Percentiles rank a stretch among this genome's conserved stretches.
These are phyloP conservation scores for Tetragonia tetragonoides DNA, from an alignment of 148 eudicot genomes.

Conservation along the genomic window DNA sequence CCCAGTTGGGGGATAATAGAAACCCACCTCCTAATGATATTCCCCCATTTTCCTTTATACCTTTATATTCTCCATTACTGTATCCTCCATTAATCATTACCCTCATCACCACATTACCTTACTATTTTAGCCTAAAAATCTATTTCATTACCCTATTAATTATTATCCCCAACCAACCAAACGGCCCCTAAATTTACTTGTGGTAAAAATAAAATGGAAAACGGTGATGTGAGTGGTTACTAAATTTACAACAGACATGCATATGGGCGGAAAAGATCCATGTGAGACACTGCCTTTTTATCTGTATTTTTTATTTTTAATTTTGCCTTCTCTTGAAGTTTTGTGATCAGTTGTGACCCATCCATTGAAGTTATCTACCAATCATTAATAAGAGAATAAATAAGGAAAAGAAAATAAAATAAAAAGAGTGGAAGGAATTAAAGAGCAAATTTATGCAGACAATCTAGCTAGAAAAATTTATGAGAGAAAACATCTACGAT, in stretches of 20 bases:
- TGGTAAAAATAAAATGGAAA: no score
- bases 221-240: neutral
- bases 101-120: no score
- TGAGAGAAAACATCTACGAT: neutral
- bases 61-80: no score
- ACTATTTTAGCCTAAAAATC: no score
- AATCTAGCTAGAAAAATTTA: neutral
- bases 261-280: neutral
- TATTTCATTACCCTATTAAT: no score
- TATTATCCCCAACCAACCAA: no score
- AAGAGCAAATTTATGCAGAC: neutral
- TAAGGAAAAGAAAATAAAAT: no score
- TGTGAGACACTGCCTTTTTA: slow-evolving; percentile 1
- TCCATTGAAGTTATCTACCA: neutral
- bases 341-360: neutral
- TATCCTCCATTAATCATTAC: no score
- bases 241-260: neutral
- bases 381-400: neutral
- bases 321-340: neutral
- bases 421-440: neutral
- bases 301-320: neutral
- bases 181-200: no score
- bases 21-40: no score
- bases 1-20: no score
- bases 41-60: no score